Conservation (phyloP, 495 filamentous ascomycete genomes). For the Penicillium crystallinum region DNA sequence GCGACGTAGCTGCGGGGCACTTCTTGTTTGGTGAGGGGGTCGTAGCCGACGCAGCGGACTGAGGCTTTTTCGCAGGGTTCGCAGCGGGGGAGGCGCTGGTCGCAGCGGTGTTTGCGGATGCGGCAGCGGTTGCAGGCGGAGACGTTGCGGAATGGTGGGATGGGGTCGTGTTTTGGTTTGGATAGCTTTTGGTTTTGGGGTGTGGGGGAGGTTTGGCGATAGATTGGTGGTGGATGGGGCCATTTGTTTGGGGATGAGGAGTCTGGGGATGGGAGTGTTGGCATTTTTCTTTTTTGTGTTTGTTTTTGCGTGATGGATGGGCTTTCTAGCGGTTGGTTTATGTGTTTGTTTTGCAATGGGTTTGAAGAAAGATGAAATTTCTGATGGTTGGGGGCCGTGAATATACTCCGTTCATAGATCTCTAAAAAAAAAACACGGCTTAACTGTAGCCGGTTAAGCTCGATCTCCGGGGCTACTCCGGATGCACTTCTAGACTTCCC, state of each 20-base stretch:
- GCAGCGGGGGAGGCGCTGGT: conserved; percentile 83
- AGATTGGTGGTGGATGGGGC: background rate
- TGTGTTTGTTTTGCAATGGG: too few species aligned
- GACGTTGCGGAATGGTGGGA: conserved; percentile 78
- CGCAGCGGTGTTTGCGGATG: conserved; percentile 86
- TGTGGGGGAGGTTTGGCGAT: background rate
- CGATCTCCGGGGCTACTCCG: background rate
- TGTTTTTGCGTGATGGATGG: too few species aligned
- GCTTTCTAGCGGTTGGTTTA: too few species aligned
- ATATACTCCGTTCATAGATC: background rate
- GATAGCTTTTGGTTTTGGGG: background rate
- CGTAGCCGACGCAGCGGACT: conserved; percentile 85
- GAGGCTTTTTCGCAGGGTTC: conserved; percentile 80
- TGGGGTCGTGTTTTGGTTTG: conserved; percentile 5
- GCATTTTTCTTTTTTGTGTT: background rate
- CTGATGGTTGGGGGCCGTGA: background rate
- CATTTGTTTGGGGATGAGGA: background rate
- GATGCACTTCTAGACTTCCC: background rate
- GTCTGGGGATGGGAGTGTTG: background rate
- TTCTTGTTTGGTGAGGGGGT: conserved; percentile 88
- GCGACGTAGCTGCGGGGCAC: conserved; percentile 91
- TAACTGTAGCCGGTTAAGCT: background rate
- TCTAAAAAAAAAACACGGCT: too few species aligned
- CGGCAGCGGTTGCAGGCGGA: conserved; percentile 91
- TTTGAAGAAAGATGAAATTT: background rate